Percentiles rank a stretch among this genome's conserved stretches.
phyloP scores from a whole-genome alignment of 2,329 filamentous ascomycete genomes.

The Exophiala sp. region DNA sequence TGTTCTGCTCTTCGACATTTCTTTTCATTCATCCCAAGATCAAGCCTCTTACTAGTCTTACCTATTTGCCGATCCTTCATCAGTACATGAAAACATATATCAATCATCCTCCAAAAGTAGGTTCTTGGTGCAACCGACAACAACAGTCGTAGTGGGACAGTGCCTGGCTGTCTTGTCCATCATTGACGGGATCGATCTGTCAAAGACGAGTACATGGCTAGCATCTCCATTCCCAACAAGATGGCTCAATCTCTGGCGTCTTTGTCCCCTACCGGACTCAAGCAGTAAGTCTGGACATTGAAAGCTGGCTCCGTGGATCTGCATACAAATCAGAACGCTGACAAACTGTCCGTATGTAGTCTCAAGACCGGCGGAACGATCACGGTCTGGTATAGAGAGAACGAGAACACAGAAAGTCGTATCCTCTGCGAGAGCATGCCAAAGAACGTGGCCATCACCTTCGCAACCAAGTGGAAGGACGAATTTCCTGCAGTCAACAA shows the following conservation, averaged over 20 bases:
- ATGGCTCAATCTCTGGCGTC: too few species aligned
- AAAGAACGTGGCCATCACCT: conserved; percentile 11
- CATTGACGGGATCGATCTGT: too few species aligned
- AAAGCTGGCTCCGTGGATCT: too few species aligned
- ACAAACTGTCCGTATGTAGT: too few species aligned
- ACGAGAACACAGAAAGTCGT: neutral
- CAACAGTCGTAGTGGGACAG: too few species aligned
- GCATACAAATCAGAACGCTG: too few species aligned
- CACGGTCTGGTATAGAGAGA: conserved; percentile 10
- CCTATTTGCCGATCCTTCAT: neutral
- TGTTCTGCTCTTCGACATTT: neutral
- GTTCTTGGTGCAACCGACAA: too few species aligned
- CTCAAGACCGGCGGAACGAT: conserved; percentile 10
- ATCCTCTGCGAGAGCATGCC: conserved; percentile 19
- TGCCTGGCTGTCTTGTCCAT: neutral
- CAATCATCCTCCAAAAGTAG: too few species aligned
- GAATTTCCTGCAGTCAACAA: conserved; percentile 7
- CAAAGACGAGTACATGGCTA: too few species aligned
- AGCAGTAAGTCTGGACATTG: too few species aligned
- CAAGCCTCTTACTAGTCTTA: neutral
- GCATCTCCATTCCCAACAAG: neutral
- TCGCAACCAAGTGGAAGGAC: conserved; percentile 15
- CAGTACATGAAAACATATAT: neutral
- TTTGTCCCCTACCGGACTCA: too few species aligned
- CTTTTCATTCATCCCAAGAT: too few species aligned